Percentiles rank a stretch among this genome's conserved stretches.
Evolutionary conservation across 148 eudicot species (phyloP).

Genomic region (Heliosperma pusillum): DNA sequence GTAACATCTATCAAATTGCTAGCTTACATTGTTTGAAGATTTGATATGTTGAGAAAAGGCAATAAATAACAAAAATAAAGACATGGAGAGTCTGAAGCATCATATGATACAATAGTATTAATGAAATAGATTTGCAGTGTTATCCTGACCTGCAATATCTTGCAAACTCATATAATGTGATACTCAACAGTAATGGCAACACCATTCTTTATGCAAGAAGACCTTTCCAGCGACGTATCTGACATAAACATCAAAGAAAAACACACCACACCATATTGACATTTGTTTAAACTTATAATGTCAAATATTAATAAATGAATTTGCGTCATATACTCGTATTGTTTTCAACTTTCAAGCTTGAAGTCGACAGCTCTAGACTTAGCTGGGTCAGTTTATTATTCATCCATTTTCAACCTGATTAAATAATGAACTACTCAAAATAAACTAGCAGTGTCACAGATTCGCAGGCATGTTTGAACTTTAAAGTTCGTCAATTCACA

Average conservation of each 20-base stretch:
- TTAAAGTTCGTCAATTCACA: neutral
- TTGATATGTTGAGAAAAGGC: conserved; percentile 1
- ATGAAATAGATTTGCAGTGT: too few relatives aligned
- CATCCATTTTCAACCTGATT: too few relatives aligned
- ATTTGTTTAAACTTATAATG: neutral
- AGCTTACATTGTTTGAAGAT: neutral
- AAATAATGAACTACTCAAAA: neutral
- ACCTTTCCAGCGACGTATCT: neutral
- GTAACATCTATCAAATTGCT: neutral
- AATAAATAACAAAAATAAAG: neutral
- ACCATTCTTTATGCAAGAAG: neutral
- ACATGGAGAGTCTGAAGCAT: conserved; percentile 1
- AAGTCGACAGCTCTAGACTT: too few relatives aligned
- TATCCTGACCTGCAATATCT: neutral
- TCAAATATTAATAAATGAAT: neutral
- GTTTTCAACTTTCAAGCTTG: neutral
- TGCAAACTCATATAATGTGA: too few relatives aligned
- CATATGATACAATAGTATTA: too few relatives aligned
- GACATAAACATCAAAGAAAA: neutral
- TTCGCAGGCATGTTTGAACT: too few relatives aligned
- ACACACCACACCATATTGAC: neutral
- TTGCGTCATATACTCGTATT: neutral
- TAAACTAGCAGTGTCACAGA: too few relatives aligned
- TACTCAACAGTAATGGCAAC: neutral
- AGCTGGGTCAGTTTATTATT: too few relatives aligned